Evolutionary conservation across 2,329 filamentous ascomycete genomes (phyloP).

Genomic region (Alternaria hordeiaustralica): DNA sequence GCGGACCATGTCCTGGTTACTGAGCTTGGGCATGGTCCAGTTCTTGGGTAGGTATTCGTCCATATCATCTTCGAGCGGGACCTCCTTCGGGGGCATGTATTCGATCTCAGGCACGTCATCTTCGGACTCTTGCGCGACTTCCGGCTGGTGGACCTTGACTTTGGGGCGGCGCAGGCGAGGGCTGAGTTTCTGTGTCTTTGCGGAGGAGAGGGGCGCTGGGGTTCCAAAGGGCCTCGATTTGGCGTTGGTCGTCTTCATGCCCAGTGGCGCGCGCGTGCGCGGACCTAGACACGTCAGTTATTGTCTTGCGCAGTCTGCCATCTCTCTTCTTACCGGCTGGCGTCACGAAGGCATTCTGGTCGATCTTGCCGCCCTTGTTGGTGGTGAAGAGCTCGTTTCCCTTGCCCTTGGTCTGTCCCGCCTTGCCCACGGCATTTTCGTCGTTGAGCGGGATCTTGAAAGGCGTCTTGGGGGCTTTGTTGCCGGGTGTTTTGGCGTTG

Average conservation of each 20-base stretch:
- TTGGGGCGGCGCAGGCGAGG: conserved; percentile 61
- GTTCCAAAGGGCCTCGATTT: conserved; percentile 75
- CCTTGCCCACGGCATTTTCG: conserved; percentile 76
- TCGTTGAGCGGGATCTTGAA: conserved; percentile 80
- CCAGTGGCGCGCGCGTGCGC: conserved; percentile 78
- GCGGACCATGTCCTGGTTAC: conserved; percentile 59
- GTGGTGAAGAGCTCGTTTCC: conserved; percentile 60
- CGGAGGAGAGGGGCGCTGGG: conserved; percentile 66
- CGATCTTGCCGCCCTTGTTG: conserved; percentile 60
- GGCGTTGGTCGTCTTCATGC: conserved; percentile 95
- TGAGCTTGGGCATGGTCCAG: conserved; percentile 59
- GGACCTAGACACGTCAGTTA: conserved; percentile 12
- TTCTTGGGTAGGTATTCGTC: conserved; percentile 67
- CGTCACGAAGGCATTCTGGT: conserved; percentile 74
- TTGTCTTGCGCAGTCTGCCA: background rate
- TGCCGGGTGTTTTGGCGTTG: conserved; percentile 78
- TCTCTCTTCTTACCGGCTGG: conserved; percentile 69
- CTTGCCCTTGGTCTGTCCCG: conserved; percentile 63
- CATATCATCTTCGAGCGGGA: conserved; percentile 69
- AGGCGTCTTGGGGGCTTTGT: conserved; percentile 80
- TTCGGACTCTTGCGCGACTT: conserved; percentile 59
- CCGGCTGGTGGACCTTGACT: conserved; percentile 69
- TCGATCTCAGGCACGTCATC: conserved; percentile 78
- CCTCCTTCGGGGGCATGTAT: conserved; percentile 79
- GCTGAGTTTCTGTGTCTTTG: conserved; percentile 71